A percentile compares a stretch with the other conserved stretches of the same genome.
phyloP scores from a whole-genome alignment of 805 yeast species.

The Cyberlindnera nakhonratchasimensis region DNA sequence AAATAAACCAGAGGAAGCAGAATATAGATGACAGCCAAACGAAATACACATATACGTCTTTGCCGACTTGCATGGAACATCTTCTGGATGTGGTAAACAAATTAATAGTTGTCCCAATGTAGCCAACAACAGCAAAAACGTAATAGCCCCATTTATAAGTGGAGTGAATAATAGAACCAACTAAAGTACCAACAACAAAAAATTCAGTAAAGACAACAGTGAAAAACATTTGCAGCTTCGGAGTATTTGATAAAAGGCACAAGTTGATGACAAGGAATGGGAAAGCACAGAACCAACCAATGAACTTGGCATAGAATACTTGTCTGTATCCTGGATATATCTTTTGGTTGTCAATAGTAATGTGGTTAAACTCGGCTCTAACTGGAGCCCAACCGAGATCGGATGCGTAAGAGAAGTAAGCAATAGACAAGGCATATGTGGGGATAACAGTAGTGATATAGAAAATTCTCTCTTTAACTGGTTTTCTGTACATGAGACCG shows the following conservation, averaged over 20 bases:
- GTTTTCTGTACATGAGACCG: conserved; percentile 24
- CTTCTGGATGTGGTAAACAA: conserved; percentile 12
- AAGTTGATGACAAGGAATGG: conserved; percentile 17
- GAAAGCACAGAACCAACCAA: conserved; percentile 56
- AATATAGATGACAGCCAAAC: conserved; percentile 36
- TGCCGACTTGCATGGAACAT: conserved; percentile 6
- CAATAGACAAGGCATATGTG: conserved; percentile 38
- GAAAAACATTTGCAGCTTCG: conserved; percentile 44
- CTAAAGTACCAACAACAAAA: conserved; percentile 42
- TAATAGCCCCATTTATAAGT: conserved; percentile 69
- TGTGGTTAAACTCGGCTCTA: conserved; percentile 44
- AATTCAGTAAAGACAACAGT: conserved; percentile 14
- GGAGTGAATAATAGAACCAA: conserved; percentile 52
- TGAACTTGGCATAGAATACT: conserved; percentile 50
- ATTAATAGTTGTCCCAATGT: conserved; percentile 26
- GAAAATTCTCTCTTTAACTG: conserved; percentile 29
- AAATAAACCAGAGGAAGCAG: conserved; percentile 30
- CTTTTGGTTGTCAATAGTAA: conserved; percentile 40
- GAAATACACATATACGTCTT: conserved; percentile 27
- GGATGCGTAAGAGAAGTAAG: conserved; percentile 55
- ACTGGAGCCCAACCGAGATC: conserved; percentile 52
- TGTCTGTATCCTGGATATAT: conserved; percentile 42
- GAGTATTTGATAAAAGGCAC: conserved; percentile 37
- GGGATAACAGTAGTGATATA: conserved; percentile 41
- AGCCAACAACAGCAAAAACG: conserved; percentile 34